Percentiles rank a stretch among this genome's conserved stretches.
Conservation (phyloP, 306 rosid genomes). For the Dalbergia oliveri region DNA sequence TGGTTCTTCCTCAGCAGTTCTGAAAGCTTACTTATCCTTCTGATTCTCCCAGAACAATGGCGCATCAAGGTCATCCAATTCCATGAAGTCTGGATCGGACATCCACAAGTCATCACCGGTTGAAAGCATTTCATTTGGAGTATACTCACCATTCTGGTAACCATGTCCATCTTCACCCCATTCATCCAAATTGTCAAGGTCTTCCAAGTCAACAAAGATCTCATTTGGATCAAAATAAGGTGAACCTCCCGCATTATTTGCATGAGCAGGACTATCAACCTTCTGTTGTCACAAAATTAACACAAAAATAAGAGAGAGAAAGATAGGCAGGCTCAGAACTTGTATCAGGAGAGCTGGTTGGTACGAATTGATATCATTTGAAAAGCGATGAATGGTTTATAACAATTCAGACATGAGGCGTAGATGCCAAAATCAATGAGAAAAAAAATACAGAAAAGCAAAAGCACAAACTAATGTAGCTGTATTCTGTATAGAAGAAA, state of each 20-base stretch:
- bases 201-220: slow-evolving; percentile 52
- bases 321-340: slow-evolving; percentile 7
- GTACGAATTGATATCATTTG: too few species aligned
- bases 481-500: neutral
- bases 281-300: slow-evolving; percentile 43
- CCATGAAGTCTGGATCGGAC: slow-evolving; percentile 51
- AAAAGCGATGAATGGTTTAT: too few species aligned
- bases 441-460: too few species aligned
- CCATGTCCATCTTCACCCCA: slow-evolving; percentile 35
- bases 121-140: slow-evolving; percentile 40
- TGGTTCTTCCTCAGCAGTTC: slow-evolving; percentile 9
- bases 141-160: slow-evolving; percentile 26
- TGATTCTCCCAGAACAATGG: slow-evolving; percentile 43
- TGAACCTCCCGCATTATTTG: slow-evolving; percentile 25
- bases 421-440: too few species aligned
- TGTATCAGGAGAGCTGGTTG: too few species aligned
- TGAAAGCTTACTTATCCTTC: slow-evolving; percentile 4
- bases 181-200: slow-evolving; percentile 40
- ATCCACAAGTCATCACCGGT: neutral
- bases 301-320: neutral
- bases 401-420: too few species aligned
- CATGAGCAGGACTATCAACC: slow-evolving; percentile 18
- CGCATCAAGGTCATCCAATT: slow-evolving; percentile 63
- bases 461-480: too few species aligned
- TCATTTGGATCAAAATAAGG: slow-evolving; percentile 32